Base-by-base conservation (phyloP, 2,329 filamentous ascomycete genomes). In the Ophiostoma himal-ulmi region DNA sequence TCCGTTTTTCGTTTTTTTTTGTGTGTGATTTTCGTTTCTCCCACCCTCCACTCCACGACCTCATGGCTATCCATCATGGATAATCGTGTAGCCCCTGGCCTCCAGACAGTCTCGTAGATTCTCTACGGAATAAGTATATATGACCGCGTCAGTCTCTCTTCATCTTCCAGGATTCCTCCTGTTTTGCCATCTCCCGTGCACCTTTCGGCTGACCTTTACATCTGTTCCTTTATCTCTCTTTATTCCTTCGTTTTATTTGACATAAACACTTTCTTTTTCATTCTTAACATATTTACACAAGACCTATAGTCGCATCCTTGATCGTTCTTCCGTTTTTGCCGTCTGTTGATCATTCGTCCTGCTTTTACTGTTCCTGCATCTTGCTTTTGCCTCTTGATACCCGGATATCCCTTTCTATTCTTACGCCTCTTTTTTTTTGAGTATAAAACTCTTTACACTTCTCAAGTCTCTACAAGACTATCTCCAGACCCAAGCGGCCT, bases 301-400 rank as follows among this genome's bases (percentile, higher is more conserved):
- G 44, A 48, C 26, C n/a, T 62, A 34, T 26, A 34, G 57, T 62
- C 57, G 11, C 22, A 36, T 62, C 57, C 26, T 62, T 34, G 57
- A 13, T 26, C 20, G 20, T 34, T 62, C 57, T 62, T 62, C 26
- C 26, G 26, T 62, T 34, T 22, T 34, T 62, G 26, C 57, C 52
- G 57, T 34, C 57, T 62, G 26, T 62, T 62, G 57, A 62, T 62
- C 57, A 30, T 62, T 62, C 57, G 20, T 34, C 22, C 17, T 34
- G 22, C 3, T 62, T 62, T 62, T 26, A 34, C 57, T 36, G 26
- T 57, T 26, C 10, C 11, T 57, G 22, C 52, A 13, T 57, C 52
- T 57, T 57, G 52, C n/a, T 57, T 14, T 62, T 62, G 57, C 26
- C 57, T 62, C 26, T 62, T 62, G 57, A 62, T 62, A 34, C 57